These are phyloP conservation scores for Arthonia radiata DNA, from an alignment of 495 filamentous ascomycete species.

Conservation along the genomic window DNA sequence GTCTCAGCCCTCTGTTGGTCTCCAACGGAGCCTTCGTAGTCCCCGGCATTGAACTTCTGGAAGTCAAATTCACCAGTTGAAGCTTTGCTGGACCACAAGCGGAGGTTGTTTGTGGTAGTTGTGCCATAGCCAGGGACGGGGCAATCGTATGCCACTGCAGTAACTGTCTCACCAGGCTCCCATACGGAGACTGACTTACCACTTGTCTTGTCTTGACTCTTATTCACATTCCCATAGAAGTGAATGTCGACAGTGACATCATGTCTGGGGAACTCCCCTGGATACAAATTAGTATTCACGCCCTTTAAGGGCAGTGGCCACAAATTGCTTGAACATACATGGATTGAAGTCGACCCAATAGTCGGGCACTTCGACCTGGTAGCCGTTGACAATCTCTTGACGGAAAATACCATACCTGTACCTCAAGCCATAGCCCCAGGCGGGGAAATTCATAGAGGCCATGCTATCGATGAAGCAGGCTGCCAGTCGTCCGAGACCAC, in stretches of 20 bases:
- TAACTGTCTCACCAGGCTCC: constrained; percentile 84
- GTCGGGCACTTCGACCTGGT: constrained; percentile 91
- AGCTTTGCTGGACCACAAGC: constrained; percentile 91
- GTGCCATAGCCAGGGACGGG: constrained; percentile 79
- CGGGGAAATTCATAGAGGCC: constrained; percentile 79
- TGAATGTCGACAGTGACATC: constrained; percentile 89
- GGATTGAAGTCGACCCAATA: constrained; percentile 99
- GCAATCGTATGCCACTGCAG: constrained; percentile 84
- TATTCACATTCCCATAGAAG: constrained; percentile 71
- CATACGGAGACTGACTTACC: constrained; percentile 50
- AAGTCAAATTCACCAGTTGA: constrained; percentile 96
- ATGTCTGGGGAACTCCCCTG: constrained; percentile 92
- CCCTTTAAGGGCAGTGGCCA: no score
- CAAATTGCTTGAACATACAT: no score
- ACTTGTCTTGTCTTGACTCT: constrained; percentile 34
- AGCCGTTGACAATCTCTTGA: constrained; percentile 93
- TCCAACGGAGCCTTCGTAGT: constrained; percentile 89
- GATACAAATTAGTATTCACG: no score
- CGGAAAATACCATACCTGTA: constrained; percentile 99
- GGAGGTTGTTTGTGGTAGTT: constrained; percentile 79
- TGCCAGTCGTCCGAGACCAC: constrained; percentile 79
- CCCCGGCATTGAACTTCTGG: constrained; percentile 95
- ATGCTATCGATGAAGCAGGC: constrained; percentile 94
- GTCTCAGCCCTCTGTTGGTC: constrained; percentile 94
- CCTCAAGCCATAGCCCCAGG: constrained; percentile 88